Evolutionary conservation across 768 basidiomycete genomes (phyloP).

Genomic region (Suillus variegatus): DNA sequence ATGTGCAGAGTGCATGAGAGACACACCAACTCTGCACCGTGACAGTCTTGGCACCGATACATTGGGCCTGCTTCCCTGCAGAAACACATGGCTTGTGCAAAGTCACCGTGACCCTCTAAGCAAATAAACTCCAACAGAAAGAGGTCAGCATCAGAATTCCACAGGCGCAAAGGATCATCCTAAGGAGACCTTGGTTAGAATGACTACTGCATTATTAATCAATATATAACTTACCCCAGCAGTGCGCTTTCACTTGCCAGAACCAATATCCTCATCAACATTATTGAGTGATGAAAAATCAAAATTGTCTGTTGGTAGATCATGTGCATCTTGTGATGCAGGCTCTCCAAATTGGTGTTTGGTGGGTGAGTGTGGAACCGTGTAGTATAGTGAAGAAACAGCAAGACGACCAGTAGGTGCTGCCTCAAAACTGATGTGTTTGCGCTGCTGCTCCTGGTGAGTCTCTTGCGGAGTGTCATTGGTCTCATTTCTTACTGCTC

Average conservation of each 20-base stretch:
- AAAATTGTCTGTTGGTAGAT: background rate
- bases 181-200: background rate
- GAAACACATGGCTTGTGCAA: background rate
- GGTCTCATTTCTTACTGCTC: background rate
- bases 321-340: background rate
- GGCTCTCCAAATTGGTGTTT: background rate
- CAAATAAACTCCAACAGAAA: conserved; percentile 2
- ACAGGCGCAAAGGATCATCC: conserved; percentile 2
- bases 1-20: background rate
- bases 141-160: background rate
- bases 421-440: background rate
- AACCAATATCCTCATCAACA: background rate
- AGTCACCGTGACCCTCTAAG: background rate
- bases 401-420: background rate
- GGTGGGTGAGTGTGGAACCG: background rate
- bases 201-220: background rate
- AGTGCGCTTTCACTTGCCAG: background rate
- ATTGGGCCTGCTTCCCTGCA: background rate
- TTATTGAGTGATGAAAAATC: background rate
- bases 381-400: background rate
- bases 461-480: background rate
- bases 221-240: background rate
- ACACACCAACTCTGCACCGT: background rate
- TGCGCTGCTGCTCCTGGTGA: background rate
- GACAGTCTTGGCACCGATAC: background rate